Percentiles rank a stretch among this genome's conserved stretches.
Conservation (phyloP, 139 green algal genomes). For the Coelastrella sp. region DNA sequence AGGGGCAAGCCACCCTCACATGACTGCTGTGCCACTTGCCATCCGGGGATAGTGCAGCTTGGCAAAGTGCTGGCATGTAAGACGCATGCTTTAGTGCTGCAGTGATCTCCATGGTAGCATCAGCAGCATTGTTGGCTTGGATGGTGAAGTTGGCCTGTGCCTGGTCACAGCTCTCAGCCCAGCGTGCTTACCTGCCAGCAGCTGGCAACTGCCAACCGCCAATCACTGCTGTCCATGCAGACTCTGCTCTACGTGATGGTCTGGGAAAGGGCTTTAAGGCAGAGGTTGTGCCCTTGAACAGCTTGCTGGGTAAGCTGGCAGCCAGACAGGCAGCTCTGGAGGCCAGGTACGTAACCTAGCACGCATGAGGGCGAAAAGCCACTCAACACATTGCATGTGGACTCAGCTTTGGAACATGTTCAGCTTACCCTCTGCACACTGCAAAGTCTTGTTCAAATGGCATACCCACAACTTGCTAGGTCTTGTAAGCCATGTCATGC, state of each 20-base stretch:
- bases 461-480: no score
- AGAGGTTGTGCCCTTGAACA: conserved; percentile 38
- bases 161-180: no score
- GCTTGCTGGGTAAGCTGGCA: conserved; percentile 33
- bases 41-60: no score
- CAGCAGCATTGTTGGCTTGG: no score
- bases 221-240: conserved; percentile 5
- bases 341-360: conserved; percentile 13
- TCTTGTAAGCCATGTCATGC: no score
- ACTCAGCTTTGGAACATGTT: background rate
- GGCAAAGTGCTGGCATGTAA: no score
- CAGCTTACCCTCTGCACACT: background rate
- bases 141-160: no score
- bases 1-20: background rate
- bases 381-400: background rate
- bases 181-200: background rate
- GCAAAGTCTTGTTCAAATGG: background rate
- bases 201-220: background rate
- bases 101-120: no score
- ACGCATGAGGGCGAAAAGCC: no score
- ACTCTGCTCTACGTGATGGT: conserved; percentile 9
- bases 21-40: no score
- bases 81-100: no score
- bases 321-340: conserved; percentile 32
- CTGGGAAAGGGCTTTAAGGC: conserved; percentile 44